Evolutionary conservation across 495 filamentous ascomycete genomes (phyloP), one percentile per base, ranked within the genome.

Genomic region (Glarea lozoyensis): DNA sequence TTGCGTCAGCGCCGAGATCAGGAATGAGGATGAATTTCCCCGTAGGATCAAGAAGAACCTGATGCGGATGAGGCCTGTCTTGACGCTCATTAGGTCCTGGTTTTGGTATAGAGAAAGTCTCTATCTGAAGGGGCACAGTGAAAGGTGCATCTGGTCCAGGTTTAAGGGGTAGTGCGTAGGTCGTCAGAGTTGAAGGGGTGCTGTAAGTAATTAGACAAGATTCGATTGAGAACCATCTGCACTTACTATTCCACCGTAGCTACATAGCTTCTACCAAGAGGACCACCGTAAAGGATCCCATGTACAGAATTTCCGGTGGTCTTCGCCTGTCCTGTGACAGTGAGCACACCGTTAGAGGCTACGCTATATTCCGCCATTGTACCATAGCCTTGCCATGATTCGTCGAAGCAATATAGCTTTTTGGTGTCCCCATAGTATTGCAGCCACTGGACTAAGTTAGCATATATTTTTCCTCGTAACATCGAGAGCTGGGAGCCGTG

Each of bases 21-120:
- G 84, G 81, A 2, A 77, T 66, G 0, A 86, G 46, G 13, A 84
- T 47, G 60, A 75, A 87, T 18, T 65, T 54, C 1, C 69, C 73
- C 0, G 76, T 80, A n/a, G 84, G 83, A 54, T 88, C 84, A 24
- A 86, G 58, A 50, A 84, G 55, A 27, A 72, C 74, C 31, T 81
- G 60, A 49, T 88, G 84, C 12, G 82, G 81, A 54, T 82, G 82
- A 11, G 83, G 64, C 3, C 65, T 61, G 9, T 78, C 69, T 60
- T 86, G 81, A 40, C 25, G 25, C 10, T 17, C 35, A 20, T 39
- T 39, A 15, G 43, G 43, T 2, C 36, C 35, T 2, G 35, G 34
- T 12, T 6, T 36, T 2, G 43, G 16, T 24, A 46, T 39, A 36
- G 30, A 21, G 22, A 70, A 86, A 21, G 56, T 66, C 45, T 72